A percentile compares a stretch with the other conserved stretches of the same genome.
These are phyloP conservation scores for Rubia peregrina DNA, from an alignment of 305 asterid species.

Conservation along the genomic window DNA sequence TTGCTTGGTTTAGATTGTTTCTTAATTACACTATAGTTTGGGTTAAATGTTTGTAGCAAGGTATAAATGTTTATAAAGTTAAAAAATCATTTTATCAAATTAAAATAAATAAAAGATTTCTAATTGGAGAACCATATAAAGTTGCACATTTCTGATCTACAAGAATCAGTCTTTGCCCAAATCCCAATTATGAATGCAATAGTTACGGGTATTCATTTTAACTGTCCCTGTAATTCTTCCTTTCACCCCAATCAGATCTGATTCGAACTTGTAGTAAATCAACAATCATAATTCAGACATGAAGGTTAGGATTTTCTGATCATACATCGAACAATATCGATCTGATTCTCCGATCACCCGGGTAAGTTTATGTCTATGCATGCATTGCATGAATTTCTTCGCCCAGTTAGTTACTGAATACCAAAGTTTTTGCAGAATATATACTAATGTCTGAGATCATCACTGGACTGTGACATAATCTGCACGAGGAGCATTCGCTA, in stretches of 20 bases:
- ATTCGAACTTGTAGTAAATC: not conserved
- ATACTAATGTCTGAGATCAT: not conserved
- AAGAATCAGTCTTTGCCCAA: not conserved
- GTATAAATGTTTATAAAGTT: not conserved
- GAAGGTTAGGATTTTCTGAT: not conserved
- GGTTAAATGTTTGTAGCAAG: no score
- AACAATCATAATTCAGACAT: not conserved
- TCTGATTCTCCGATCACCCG: not conserved
- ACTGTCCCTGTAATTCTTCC: not conserved
- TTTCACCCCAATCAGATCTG: not conserved
- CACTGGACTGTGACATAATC: not conserved
- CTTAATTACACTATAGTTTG: not conserved
- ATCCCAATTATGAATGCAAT: slow-evolving; percentile 1
- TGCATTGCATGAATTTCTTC: not conserved
- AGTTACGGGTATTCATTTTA: not conserved
- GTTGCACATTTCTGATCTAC: not conserved
- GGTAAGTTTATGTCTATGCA: not conserved
- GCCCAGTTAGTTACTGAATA: not conserved
- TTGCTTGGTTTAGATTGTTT: not conserved
- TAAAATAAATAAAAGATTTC: not conserved
- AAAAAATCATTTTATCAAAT: not conserved
- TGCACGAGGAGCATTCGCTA: not conserved
- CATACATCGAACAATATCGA: not conserved
- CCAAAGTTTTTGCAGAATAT: not conserved
- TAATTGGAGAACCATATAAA: not conserved